phyloP scores from a whole-genome alignment of 1,284 basidiomycete species.

The Apiotrichum domesticum region DNA sequence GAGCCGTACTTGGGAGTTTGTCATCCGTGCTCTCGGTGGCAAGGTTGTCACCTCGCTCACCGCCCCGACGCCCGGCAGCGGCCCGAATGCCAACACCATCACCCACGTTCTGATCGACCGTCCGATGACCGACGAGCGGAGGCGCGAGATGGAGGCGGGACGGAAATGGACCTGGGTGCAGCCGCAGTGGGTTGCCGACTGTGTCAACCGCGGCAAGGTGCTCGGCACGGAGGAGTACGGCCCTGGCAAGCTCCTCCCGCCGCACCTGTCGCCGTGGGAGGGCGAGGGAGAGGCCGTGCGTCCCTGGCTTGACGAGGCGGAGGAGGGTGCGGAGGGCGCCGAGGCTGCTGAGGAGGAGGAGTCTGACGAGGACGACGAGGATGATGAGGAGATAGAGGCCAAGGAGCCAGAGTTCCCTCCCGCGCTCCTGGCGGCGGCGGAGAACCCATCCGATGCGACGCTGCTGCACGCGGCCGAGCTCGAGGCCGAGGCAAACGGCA shows the following conservation, averaged over 20 bases:
- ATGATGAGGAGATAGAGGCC: conserved; percentile 41
- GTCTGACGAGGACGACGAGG: conserved; percentile 38
- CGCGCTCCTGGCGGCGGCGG: conserved; percentile 55
- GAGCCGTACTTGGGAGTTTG: conserved; percentile 87
- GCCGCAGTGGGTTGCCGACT: conserved; percentile 98
- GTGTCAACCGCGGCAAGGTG: conserved; percentile 79
- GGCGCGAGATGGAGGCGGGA: conserved; percentile 59
- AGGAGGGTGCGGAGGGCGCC: conserved; percentile 46
- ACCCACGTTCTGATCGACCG: conserved; percentile 96
- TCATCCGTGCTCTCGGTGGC: conserved; percentile 86
- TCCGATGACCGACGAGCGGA: conserved; percentile 55
- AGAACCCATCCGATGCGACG: conserved; percentile 58
- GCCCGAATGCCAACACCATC: conserved; percentile 62
- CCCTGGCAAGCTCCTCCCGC: conserved; percentile 82
- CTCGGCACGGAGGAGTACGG: conserved; percentile 79
- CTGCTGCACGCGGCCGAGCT: conserved; percentile 83
- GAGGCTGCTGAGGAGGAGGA: conserved; percentile 38
- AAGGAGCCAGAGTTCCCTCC: conserved; percentile 45
- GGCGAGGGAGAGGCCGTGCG: conserved; percentile 59
- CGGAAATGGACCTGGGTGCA: conserved; percentile 81
- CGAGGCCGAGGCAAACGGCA: conserved; percentile 82
- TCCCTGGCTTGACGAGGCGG: conserved; percentile 53
- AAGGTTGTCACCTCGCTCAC: conserved; percentile 75
- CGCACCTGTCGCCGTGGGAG: conserved; percentile 91
- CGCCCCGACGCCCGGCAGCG: conserved; percentile 55